A percentile compares a stretch with the other conserved stretches of the same genome.
These are phyloP conservation scores for Pseudogymnoascus verrucosus DNA, from an alignment of 2,329 filamentous ascomycete species.

Conservation along the genomic window DNA sequence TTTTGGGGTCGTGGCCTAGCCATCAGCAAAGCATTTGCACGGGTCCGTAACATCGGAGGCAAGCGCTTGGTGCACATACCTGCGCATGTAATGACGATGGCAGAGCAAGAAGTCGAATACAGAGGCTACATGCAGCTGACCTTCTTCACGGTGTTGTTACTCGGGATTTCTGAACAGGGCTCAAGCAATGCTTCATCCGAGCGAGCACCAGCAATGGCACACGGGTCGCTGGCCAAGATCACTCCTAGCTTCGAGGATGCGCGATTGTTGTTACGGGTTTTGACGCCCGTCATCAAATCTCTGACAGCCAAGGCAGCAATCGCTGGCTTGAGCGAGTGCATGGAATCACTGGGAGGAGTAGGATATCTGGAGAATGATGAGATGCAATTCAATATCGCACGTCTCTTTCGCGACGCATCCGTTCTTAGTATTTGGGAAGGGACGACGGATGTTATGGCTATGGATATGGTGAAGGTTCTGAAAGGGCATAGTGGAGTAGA, in stretches of 20 bases:
- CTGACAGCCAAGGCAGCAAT: slow-evolving; percentile 45
- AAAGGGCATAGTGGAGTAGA: slow-evolving; percentile 29
- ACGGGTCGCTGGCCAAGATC: slow-evolving; percentile 23
- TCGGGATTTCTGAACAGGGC: slow-evolving; percentile 46
- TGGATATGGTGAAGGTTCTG: slow-evolving; percentile 42
- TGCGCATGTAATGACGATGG: slow-evolving; percentile 52
- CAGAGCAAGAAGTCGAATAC: slow-evolving; percentile 47
- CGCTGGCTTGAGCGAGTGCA: slow-evolving; percentile 45
- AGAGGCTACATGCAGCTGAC: slow-evolving; percentile 47
- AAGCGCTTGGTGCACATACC: slow-evolving; percentile 41
- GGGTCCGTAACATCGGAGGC: slow-evolving; percentile 45
- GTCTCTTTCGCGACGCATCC: slow-evolving; percentile 55
- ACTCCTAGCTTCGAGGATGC: slow-evolving; percentile 28
- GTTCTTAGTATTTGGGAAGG: slow-evolving; percentile 65
- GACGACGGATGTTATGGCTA: slow-evolving; percentile 61
- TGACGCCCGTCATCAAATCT: slow-evolving; percentile 56
- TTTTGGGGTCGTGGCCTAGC: slow-evolving; percentile 48
- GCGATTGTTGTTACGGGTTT: slow-evolving; percentile 42
- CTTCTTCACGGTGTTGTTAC: slow-evolving; percentile 44
- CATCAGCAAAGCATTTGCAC: slow-evolving; percentile 49
- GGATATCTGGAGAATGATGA: slow-evolving; percentile 57
- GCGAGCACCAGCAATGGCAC: slow-evolving; percentile 17
- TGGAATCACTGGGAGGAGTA: slow-evolving; percentile 59
- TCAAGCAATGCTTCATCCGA: not conserved
- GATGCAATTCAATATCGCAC: slow-evolving; percentile 57